phyloP scores from a whole-genome alignment of 2,329 filamentous ascomycete genomes.

The Colletotrichum tamarilloi region DNA sequence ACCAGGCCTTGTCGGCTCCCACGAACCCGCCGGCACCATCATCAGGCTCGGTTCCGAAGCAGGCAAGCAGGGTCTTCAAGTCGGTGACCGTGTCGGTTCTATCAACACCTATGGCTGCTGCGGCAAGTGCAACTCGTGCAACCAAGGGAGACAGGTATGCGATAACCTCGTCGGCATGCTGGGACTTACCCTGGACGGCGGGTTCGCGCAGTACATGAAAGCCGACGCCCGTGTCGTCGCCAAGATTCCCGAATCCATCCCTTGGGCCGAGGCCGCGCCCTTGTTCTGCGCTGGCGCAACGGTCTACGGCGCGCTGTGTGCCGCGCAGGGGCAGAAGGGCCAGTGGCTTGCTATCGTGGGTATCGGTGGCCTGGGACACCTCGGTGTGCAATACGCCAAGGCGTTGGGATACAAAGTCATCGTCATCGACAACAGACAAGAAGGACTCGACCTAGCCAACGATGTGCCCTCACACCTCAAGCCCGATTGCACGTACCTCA shows the following conservation, averaged over 20 bases:
- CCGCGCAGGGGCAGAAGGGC: conserved; percentile 27
- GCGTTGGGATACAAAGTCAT: conserved; percentile 40
- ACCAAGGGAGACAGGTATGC: conserved; percentile 37
- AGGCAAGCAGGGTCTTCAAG: conserved; percentile 42
- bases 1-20: conserved; percentile 52
- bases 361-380: conserved; percentile 41
- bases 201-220: conserved; percentile 43
- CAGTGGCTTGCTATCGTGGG: conserved; percentile 42
- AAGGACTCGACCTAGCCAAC: conserved; percentile 34
- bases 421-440: conserved; percentile 39
- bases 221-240: conserved; percentile 41
- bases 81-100: conserved; percentile 67
- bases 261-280: conserved; percentile 39
- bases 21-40: conserved; percentile 74
- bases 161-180: conserved; percentile 40
- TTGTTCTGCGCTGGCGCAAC: conserved; percentile 45
- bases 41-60: conserved; percentile 62
- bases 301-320: conserved; percentile 38
- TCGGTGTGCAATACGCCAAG: conserved; percentile 41
- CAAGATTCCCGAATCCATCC: conserved; percentile 39
- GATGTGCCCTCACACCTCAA: conserved; percentile 27
- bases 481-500: conserved; percentile 27
- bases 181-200: conserved; percentile 40
- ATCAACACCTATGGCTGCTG: conserved; percentile 38
- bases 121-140: conserved; percentile 40